A percentile compares a stretch with the other conserved stretches of the same genome.
Conservation (phyloP, 208 protist species). For the Leishmania aethiopica region DNA sequence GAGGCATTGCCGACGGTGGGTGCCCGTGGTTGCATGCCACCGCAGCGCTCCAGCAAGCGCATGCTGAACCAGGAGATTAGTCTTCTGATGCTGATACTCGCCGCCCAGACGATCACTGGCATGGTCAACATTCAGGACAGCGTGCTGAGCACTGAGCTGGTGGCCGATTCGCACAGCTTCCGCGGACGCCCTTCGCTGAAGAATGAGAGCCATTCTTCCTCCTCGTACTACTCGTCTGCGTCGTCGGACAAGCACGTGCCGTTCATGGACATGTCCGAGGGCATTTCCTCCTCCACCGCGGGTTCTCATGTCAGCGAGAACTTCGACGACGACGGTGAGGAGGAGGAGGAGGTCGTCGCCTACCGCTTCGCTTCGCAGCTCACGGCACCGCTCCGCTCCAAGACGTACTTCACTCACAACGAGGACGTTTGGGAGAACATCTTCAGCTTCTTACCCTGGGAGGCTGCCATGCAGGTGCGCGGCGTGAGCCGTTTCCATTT, state of each 20-base stretch:
- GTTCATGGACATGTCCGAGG: conserved; percentile 41
- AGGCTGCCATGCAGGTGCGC: conserved; percentile 39
- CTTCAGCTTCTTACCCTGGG: conserved; percentile 59
- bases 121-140: conserved; percentile 31
- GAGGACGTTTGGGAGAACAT: conserved; percentile 46
- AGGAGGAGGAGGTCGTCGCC: conserved; percentile 35
- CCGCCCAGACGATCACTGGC: conserved; percentile 47
- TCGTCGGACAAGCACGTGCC: conserved; percentile 31
- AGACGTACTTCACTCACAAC: conserved; percentile 15
- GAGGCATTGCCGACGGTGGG: background rate
- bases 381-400: conserved; percentile 6
- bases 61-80: conserved; percentile 49
- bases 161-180: conserved; percentile 44
- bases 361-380: conserved; percentile 11
- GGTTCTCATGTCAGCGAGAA: conserved; percentile 36
- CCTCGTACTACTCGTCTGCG: conserved; percentile 34
- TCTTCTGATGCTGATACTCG: conserved; percentile 57
- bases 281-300: conserved; percentile 44
- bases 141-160: conserved; percentile 69
- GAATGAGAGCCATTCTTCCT: conserved; percentile 29
- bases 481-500: conserved; percentile 59
- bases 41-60: conserved; percentile 28
- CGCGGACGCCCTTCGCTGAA: conserved; percentile 30
- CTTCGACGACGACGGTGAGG: conserved; percentile 37
- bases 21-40: background rate